A percentile compares a stretch with the other conserved stretches of the same genome.
phyloP scores from a whole-genome alignment of 2,329 filamentous ascomycete species.

The Fusarium sp. region DNA sequence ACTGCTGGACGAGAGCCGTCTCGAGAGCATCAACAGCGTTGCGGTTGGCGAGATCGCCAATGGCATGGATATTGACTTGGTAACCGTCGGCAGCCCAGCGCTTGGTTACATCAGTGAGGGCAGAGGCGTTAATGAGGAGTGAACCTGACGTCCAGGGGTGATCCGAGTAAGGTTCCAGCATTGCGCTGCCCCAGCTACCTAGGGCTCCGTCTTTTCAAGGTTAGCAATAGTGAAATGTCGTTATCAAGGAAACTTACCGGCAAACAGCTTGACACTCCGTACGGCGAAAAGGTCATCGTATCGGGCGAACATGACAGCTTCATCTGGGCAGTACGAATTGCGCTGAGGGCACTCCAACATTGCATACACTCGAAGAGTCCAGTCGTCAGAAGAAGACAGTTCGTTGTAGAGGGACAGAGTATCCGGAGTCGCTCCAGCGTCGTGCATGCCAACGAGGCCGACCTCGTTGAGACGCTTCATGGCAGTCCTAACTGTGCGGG shows the following conservation, averaged over 20 bases:
- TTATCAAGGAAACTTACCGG: slow-evolving; percentile 59
- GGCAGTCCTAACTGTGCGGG: slow-evolving; percentile 67
- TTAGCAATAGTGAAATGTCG: neutral
- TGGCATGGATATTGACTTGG: slow-evolving; percentile 80
- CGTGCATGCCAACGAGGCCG: slow-evolving; percentile 76
- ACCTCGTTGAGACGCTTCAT: slow-evolving; percentile 73
- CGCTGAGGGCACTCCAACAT: slow-evolving; percentile 76
- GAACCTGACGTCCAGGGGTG: slow-evolving; percentile 71
- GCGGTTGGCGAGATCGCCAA: slow-evolving; percentile 77
- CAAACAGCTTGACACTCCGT: slow-evolving; percentile 77
- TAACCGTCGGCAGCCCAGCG: slow-evolving; percentile 72
- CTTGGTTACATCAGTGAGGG: slow-evolving; percentile 65
- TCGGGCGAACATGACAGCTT: slow-evolving; percentile 59
- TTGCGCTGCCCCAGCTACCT: slow-evolving; percentile 77
- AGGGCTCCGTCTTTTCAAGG: slow-evolving; percentile 70
- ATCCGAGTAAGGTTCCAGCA: slow-evolving; percentile 78
- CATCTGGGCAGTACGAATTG: slow-evolving; percentile 72
- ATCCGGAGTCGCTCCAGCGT: slow-evolving; percentile 71
- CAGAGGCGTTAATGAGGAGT: slow-evolving; percentile 73
- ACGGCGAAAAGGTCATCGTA: slow-evolving; percentile 66
- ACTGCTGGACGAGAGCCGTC: slow-evolving; percentile 65
- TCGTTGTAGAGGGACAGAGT: slow-evolving; percentile 67
- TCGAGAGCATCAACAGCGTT: slow-evolving; percentile 73
- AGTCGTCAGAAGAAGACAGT: slow-evolving; percentile 62
- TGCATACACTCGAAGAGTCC: slow-evolving; percentile 73